A percentile compares a stretch with the other conserved stretches of the same genome.
phyloP scores from a whole-genome alignment of 1,139 yeast genomes.

The Magnusiomyces suaveolens region DNA sequence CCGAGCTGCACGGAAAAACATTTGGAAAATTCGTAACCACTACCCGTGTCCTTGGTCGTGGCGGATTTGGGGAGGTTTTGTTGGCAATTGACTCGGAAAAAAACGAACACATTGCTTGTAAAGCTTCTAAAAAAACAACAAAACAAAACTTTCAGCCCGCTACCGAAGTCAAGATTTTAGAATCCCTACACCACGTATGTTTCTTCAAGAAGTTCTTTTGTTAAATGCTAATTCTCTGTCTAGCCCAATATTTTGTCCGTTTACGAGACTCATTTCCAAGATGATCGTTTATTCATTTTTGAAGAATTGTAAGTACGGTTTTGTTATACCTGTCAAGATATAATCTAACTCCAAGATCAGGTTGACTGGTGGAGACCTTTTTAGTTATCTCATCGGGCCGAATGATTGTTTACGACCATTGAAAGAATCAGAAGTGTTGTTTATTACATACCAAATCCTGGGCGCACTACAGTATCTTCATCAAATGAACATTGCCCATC shows the following conservation, averaged over 20 bases:
- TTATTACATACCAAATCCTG: conserved; percentile 48
- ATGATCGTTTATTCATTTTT: conserved; percentile 12
- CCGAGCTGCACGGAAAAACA: conserved; percentile 18
- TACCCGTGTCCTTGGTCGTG: conserved; percentile 43
- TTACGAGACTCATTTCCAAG: conserved; percentile 14
- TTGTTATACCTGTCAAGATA: not conserved
- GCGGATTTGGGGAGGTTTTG: conserved; percentile 52
- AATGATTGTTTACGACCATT: conserved; percentile 34
- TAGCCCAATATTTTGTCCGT: conserved; percentile 24
- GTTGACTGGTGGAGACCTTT: conserved; percentile 55
- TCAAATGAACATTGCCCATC: conserved; percentile 40
- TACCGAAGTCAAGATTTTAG: conserved; percentile 20
- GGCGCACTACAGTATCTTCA: conserved; percentile 49
- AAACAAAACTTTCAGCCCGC: conserved; percentile 16
- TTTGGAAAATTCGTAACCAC: conserved; percentile 38
- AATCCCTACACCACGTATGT: conserved; percentile 19
- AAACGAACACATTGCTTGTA: conserved; percentile 24
- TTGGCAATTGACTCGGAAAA: conserved; percentile 17
- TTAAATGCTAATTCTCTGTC: not conserved
- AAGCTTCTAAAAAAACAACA: conserved; percentile 17
- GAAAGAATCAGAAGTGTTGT: conserved; percentile 45
- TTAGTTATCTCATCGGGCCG: conserved; percentile 46
- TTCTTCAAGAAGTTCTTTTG: not conserved
- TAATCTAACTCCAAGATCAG: conserved; percentile 8
- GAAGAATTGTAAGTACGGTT: conserved; percentile 20